These are phyloP conservation scores for Coniochaeta ligniaria DNA, from an alignment of 2,329 filamentous ascomycete genomes.

Conservation along the genomic window DNA sequence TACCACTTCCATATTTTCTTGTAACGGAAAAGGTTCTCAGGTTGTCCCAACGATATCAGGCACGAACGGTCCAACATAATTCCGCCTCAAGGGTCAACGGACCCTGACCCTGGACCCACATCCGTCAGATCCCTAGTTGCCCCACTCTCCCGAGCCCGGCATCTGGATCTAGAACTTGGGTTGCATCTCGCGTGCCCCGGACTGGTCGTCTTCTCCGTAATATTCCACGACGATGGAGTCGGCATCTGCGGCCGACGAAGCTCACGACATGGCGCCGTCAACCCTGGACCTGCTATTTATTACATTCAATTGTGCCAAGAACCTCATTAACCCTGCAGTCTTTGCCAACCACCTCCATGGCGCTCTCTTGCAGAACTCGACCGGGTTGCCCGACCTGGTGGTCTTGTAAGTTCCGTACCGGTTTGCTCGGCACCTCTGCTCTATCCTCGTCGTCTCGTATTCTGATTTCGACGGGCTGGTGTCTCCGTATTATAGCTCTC, in stretches of 20 bases:
- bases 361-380: conserved; percentile 42
- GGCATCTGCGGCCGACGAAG: background rate
- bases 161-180: background rate
- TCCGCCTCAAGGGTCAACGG: background rate
- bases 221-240: background rate
- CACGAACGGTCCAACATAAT: background rate
- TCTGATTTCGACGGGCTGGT: background rate
- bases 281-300: conserved; percentile 67
- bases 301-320: conserved; percentile 84
- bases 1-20: too few species aligned
- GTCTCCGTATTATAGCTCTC: conserved; percentile 45
- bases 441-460: background rate
- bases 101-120: too few species aligned
- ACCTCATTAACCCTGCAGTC: conserved; percentile 57
- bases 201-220: background rate
- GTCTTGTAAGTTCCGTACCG: conserved; percentile 42
- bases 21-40: too few species aligned
- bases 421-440: background rate
- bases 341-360: conserved; percentile 66
- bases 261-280: conserved; percentile 25
- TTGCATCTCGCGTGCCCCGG: background rate
- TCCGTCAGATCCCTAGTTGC: too few species aligned
- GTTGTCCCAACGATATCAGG: background rate
- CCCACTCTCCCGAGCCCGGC: background rate
- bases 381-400: conserved; percentile 44